Evolutionary conservation across 768 basidiomycete species (phyloP).

Genomic region (Pisolithus sp.): DNA sequence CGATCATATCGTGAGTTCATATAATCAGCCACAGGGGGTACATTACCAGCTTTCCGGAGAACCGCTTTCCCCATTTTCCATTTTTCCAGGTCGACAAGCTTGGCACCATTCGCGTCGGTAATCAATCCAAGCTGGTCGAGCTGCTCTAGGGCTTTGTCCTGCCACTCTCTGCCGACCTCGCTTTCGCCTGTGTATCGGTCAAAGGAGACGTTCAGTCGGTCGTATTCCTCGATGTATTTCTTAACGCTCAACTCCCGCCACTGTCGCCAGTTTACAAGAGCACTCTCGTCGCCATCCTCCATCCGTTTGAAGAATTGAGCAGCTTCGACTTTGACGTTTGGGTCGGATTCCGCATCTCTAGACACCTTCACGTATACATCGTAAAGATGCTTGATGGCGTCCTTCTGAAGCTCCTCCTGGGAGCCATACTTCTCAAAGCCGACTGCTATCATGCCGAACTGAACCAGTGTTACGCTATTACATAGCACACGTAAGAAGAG

Average conservation of each 20-base stretch:
- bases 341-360: constrained; percentile 70
- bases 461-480: neutral
- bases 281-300: constrained; percentile 86
- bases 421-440: constrained; percentile 92
- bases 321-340: constrained; percentile 67
- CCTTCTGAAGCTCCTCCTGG: constrained; percentile 71
- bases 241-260: constrained; percentile 90
- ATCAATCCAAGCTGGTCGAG: constrained; percentile 71
- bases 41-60: constrained; percentile 73
- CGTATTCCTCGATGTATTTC: constrained; percentile 86
- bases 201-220: constrained; percentile 82
- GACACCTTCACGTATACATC: constrained; percentile 94
- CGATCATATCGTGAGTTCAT: neutral
- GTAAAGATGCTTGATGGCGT: constrained; percentile 93
- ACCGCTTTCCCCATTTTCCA: constrained; percentile 92
- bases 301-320: constrained; percentile 89
- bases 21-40: neutral
- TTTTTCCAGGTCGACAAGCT: constrained; percentile 80
- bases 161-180: constrained; percentile 64
- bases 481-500: constrained; percentile 5
- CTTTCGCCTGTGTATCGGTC: constrained; percentile 93
- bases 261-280: constrained; percentile 81
- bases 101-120: constrained; percentile 71
- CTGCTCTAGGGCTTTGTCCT: constrained; percentile 62
- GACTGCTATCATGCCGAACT: constrained; percentile 84